These are phyloP conservation scores for Bretschneidera sinensis DNA, from an alignment of 345 rosid genomes.

Conservation along the genomic window DNA sequence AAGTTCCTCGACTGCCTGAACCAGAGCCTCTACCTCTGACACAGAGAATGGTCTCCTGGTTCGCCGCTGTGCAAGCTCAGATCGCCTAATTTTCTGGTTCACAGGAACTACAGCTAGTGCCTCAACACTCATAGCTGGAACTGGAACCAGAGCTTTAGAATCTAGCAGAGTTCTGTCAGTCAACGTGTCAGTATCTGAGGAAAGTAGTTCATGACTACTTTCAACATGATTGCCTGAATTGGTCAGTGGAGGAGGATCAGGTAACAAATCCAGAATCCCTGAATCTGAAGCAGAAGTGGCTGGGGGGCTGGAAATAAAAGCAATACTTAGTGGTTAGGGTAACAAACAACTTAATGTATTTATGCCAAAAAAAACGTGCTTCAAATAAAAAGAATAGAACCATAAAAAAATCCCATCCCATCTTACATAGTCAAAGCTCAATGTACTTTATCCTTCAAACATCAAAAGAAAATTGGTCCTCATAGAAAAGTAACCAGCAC, in stretches of 20 bases:
- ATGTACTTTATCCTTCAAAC: neutral
- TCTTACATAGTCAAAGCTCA: too few species aligned
- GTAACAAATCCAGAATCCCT: conserved; percentile 25
- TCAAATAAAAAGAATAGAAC: conserved; percentile 1
- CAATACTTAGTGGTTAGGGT: conserved; percentile 12
- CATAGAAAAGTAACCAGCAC: neutral
- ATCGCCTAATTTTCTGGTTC: conserved; percentile 54
- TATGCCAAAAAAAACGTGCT: neutral
- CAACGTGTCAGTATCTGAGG: conserved; percentile 36
- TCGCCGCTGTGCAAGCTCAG: conserved; percentile 85
- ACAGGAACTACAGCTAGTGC: conserved; percentile 61
- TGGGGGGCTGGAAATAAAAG: conserved; percentile 41
- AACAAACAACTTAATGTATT: conserved; percentile 12
- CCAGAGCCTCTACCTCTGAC: conserved; percentile 89
- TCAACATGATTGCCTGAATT: conserved; percentile 29
- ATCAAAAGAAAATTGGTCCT: neutral
- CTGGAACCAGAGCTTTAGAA: conserved; percentile 59
- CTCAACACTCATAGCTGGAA: conserved; percentile 38
- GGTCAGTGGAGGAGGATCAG: conserved; percentile 29
- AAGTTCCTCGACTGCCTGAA: conserved; percentile 81
- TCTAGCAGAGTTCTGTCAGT: conserved; percentile 37
- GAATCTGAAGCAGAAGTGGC: conserved; percentile 35
- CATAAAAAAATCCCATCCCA: too few species aligned
- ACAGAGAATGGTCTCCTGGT: conserved; percentile 98
- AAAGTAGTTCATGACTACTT: conserved; percentile 36